Base-by-base conservation (phyloP, 345 rosid species). In the Boechera divaricarpa region DNA sequence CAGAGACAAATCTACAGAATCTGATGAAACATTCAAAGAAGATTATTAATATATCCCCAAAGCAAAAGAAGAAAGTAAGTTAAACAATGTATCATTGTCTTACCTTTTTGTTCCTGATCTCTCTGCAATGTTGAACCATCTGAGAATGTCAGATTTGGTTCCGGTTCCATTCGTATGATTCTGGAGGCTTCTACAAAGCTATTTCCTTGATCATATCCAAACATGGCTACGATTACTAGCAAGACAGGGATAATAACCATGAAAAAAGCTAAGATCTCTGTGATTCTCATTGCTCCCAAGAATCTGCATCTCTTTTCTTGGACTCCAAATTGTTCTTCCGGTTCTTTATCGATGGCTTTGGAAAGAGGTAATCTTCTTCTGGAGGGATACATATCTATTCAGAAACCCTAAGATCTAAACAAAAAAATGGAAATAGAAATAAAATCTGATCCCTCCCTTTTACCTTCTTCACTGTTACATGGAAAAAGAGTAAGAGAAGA, bases 301-400 rank as follows among this genome's bases (percentile, higher is more conserved):
- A 79, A 67, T n/a, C 57, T 67, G 67, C 78, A 82, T 39, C 87
- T 72, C 80, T 77, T 87, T 35, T 79, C 35, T 49, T 63, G 42
- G 56, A 63, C 36, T 11, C 64, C 65, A 15, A 57, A 52, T 5
- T 75, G 67, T n/a, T 80, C 86, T 31, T 53, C 28, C 44, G 81
- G 59, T 5, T 55, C 71, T 66, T 69, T 80, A 79, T 26, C 82
- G 57, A 75, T 44, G 67, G 64, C 44, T 39, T 67, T 75, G 12
- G 80, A 55, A 12, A 74, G 58, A 63, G 83, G 58, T 9, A 63
- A 35, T 33, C 90, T 83, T 74, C 90, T 80, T 76, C 89, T 80
- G 31, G 81, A 82, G 33, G 85, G 53, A 78, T 74, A 75, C 70
- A 67, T 85, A 86, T 88, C 88, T 93, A 87, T 88, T 5, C 11